Evolutionary conservation across 306 rosid species (phyloP), one percentile per base, ranked within the genome.

Genomic region (Lupinus albus): DNA sequence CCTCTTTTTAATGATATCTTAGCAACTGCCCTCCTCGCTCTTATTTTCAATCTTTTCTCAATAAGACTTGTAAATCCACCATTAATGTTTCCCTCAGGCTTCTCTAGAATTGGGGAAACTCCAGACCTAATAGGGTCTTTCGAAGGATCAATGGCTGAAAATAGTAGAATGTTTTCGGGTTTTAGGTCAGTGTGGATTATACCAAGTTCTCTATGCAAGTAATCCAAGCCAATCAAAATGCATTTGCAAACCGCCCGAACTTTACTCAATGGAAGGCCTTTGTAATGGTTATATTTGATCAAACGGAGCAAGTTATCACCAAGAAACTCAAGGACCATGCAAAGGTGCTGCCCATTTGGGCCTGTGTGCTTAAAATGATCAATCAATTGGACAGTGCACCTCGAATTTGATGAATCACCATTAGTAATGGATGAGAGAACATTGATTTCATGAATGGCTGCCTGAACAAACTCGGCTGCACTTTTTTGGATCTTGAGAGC

Each of bases 401-500:
- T 87, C 15, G 95, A 87, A 79, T 86, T 84, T 15, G 84, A 64
- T 4, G 92, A 92, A 45, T 92, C 86, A 10, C 91, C 78, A 12
- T 84, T 71, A 4, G 96, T 79, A 78, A 92, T 76, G 47, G 79
- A 71, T 5, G 95, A 87, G 81, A 92, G 98, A 75, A 92, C 61
- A 54, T 84, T 74, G 1, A 92, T 89, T 87, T 92, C 98, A 57
- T 92, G 98, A 70, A 87, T 88, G 64, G 98, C 98, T 50, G 98
- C 95, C 80, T 89, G 83, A 83, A 85, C 85, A 87, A 92, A 92
- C 33, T 87, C 91, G 4, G 98, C 84, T 0, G 96, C 96, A 66
- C 98, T 92, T 84, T 92, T 92, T 86, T 92, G 98, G 80, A 92
- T 92, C 87, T 92, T 92, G 74, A 92, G 96, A 73, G 98, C 96